Evolutionary conservation across 371 early-diverging fungal species (phyloP).

Genomic region (Zychaea mexicana): DNA sequence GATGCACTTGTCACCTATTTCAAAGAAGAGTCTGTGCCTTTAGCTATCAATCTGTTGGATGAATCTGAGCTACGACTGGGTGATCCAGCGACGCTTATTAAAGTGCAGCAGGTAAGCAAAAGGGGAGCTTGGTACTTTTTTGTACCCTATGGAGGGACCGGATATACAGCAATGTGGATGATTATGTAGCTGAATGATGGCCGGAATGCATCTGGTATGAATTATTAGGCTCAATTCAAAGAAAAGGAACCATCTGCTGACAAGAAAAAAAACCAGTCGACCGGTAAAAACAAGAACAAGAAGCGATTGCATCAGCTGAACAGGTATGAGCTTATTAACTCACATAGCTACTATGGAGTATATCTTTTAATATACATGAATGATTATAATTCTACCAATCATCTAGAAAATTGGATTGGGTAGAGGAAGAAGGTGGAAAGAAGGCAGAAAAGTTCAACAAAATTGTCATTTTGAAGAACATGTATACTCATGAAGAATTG

Average conservation of each 20-base stretch:
- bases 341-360: neutral
- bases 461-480: slow-evolving; percentile 89
- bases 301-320: slow-evolving; percentile 68
- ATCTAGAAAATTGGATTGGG: slow-evolving; percentile 88
- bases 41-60: slow-evolving; percentile 86
- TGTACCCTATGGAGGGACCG: no score
- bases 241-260: slow-evolving; percentile 47
- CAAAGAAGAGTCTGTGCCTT: slow-evolving; percentile 85
- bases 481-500: slow-evolving; percentile 90
- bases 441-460: slow-evolving; percentile 76
- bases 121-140: slow-evolving; percentile 4
- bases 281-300: slow-evolving; percentile 69
- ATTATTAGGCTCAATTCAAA: slow-evolving; percentile 72
- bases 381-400: neutral
- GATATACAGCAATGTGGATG: no score
- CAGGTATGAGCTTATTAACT: no score
- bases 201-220: no score
- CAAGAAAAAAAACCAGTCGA: slow-evolving; percentile 41
- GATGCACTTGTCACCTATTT: slow-evolving; percentile 91
- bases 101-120: slow-evolving; percentile 64
- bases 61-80: slow-evolving; percentile 80
- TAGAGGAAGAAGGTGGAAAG: slow-evolving; percentile 75
- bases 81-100: slow-evolving; percentile 58
- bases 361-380: neutral
- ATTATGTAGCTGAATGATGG: no score